Conservation (phyloP, 352 stramenopile genomes). For the Labyrinthula sp. region DNA sequence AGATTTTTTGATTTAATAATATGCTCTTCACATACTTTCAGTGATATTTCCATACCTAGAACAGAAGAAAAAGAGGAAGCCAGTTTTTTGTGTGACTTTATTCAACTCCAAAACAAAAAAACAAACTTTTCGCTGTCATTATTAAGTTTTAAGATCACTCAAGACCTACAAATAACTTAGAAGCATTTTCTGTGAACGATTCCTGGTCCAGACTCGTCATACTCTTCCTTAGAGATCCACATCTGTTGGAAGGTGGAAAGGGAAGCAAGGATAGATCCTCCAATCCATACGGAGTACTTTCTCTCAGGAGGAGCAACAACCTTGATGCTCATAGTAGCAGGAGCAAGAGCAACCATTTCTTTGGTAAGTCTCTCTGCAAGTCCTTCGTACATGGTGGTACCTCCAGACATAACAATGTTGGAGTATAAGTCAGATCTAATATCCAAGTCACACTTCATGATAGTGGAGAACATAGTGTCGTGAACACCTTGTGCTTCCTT, state of each 20-base stretch:
- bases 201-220: slow-evolving; percentile 83
- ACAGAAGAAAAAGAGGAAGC: too few relatives aligned
- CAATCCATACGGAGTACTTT: slow-evolving; percentile 80
- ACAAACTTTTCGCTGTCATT: too few relatives aligned
- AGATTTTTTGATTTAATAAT: too few relatives aligned
- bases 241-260: slow-evolving; percentile 94
- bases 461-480: slow-evolving; percentile 62
- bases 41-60: too few relatives aligned
- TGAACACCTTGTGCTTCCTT: slow-evolving; percentile 53
- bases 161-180: slow-evolving; percentile 33
- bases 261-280: slow-evolving; percentile 83
- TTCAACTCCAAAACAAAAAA: too few relatives aligned
- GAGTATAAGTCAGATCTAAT: slow-evolving; percentile 71
- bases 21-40: too few relatives aligned
- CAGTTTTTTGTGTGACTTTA: too few relatives aligned
- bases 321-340: slow-evolving; percentile 69
- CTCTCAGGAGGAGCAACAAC: slow-evolving; percentile 64
- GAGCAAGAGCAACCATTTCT: slow-evolving; percentile 61
- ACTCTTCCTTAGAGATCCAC: slow-evolving; percentile 94
- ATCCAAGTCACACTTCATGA: slow-evolving; percentile 91
- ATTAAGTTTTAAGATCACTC: too few relatives aligned
- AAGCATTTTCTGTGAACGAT: slow-evolving; percentile 88
- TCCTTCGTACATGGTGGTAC: slow-evolving; percentile 61
- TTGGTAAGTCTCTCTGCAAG: slow-evolving; percentile 59
- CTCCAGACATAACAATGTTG: slow-evolving; percentile 70